Percentiles rank a stretch among this genome's conserved stretches.
phyloP scores from a whole-genome alignment of 441 rosid species.

The Pelargonium australe region DNA sequence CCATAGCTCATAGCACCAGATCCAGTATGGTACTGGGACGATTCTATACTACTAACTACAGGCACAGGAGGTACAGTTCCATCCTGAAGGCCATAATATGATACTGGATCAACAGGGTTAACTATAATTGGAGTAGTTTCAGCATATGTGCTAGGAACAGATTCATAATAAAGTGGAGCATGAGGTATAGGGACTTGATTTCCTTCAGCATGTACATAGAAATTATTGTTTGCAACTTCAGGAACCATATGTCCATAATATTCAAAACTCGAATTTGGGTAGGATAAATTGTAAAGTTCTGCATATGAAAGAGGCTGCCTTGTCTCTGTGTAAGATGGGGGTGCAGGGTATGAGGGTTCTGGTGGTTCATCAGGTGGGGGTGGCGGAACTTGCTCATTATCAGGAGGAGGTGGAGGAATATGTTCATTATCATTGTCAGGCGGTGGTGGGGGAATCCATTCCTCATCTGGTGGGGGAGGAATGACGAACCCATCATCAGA shows the following conservation, averaged over 20 bases:
- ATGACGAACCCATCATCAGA: slow-evolving; percentile 30
- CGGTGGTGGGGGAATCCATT: slow-evolving; percentile 89
- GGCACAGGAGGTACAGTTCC: slow-evolving; percentile 42
- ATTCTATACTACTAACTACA: slow-evolving; percentile 30
- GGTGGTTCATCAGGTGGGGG: slow-evolving; percentile 60
- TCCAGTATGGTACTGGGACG: slow-evolving; percentile 38
- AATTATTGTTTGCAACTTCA: slow-evolving; percentile 36
- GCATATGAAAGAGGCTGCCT: slow-evolving; percentile 44
- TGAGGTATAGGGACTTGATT: slow-evolving; percentile 53
- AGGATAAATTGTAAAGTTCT: slow-evolving; percentile 53
- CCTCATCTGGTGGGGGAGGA: slow-evolving; percentile 70
- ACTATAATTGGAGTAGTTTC: slow-evolving; percentile 46
- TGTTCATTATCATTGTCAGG: slow-evolving; percentile 44
- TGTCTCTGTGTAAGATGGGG: slow-evolving; percentile 39
- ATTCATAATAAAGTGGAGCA: slow-evolving; percentile 49
- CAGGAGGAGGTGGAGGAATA: slow-evolving; percentile 84
- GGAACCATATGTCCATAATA: slow-evolving; percentile 45
- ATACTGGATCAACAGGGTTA: slow-evolving; percentile 36
- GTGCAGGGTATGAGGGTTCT: slow-evolving; percentile 42
- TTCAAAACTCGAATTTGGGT: slow-evolving; percentile 45
- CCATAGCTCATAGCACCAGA: slow-evolving; percentile 31
- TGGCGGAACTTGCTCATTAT: slow-evolving; percentile 45
- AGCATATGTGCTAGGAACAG: slow-evolving; percentile 43
- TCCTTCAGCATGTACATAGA: slow-evolving; percentile 60
- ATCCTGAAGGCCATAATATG: slow-evolving; percentile 52